phyloP scores from a whole-genome alignment of 441 rosid genomes.

The Pelargonium fulgidum region DNA sequence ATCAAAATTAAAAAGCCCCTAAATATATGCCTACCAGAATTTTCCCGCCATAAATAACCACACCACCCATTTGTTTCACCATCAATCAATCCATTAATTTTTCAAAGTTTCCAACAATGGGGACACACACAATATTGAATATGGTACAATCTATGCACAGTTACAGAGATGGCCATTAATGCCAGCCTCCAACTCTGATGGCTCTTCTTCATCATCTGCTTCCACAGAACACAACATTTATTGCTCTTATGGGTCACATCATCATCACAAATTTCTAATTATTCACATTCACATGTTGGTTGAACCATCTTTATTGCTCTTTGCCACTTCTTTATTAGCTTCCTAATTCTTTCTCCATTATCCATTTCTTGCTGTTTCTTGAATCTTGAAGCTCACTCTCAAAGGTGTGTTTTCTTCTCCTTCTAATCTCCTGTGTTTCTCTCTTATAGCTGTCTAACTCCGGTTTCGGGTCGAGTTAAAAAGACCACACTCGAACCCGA shows the following conservation, averaged over 20 bases:
- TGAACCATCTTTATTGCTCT: slow-evolving; percentile 18
- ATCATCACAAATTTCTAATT: neutral
- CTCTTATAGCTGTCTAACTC: neutral
- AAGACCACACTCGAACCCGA: too few relatives aligned
- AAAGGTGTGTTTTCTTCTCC: neutral
- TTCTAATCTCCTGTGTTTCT: neutral
- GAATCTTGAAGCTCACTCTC: neutral
- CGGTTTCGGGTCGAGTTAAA: too few relatives aligned
- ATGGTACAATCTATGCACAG: neutral
- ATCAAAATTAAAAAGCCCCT: neutral
- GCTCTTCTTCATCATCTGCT: neutral
- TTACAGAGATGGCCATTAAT: slow-evolving; percentile 17
- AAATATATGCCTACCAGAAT: neutral
- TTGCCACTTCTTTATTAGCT: slow-evolving; percentile 8
- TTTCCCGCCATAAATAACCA: neutral
- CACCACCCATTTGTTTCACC: neutral
- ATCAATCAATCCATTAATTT: neutral
- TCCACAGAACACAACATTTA: slow-evolving; percentile 11
- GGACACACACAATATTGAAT: neutral
- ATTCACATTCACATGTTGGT: slow-evolving; percentile 11
- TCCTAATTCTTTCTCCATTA: neutral
- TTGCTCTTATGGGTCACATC: slow-evolving; percentile 9
- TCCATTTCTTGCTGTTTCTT: neutral
- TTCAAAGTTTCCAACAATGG: neutral
- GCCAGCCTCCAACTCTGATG: neutral